Conservation (phyloP, 305 asterid genomes). For the Lippia alba region DNA sequence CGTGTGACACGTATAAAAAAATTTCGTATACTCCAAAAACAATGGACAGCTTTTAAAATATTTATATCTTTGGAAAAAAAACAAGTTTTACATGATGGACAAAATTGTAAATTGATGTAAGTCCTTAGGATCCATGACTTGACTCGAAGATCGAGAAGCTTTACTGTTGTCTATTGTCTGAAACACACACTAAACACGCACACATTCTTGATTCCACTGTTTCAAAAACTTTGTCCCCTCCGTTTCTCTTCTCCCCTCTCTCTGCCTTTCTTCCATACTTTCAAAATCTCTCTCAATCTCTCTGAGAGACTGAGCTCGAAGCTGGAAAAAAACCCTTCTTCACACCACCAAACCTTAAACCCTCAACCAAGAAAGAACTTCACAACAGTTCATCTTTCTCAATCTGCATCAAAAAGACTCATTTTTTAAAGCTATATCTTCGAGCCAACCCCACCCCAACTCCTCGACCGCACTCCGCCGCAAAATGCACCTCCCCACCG, state of each 20-base stretch:
- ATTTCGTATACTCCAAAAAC: too few relatives aligned
- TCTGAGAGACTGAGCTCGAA: constrained; percentile 7
- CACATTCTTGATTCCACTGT: constrained; percentile 21
- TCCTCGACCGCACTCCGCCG: neutral
- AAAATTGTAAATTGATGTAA: constrained; percentile 29
- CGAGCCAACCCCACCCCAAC: neutral
- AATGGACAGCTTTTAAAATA: too few relatives aligned
- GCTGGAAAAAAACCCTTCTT: constrained; percentile 26
- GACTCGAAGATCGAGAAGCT: constrained; percentile 43
- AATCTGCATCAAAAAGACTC: neutral
- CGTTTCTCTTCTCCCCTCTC: neutral
- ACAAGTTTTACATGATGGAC: constrained; percentile 20
- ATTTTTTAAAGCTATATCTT: neutral
- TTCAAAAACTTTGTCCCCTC: constrained; percentile 38
- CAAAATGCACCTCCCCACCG: constrained; percentile 32
- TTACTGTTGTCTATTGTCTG: constrained; percentile 41
- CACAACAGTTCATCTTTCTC: neutral
- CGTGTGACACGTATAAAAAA: too few relatives aligned
- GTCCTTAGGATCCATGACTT: constrained; percentile 9
- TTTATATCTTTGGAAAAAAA: too few relatives aligned
- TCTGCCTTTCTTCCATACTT: constrained; percentile 19
- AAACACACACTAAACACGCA: constrained; percentile 7
- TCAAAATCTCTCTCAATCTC: neutral
- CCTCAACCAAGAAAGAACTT: neutral
- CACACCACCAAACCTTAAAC: neutral